Evolutionary conservation across 495 filamentous ascomycete genomes (phyloP).

Genomic region (Talaromyces borbonicus): DNA sequence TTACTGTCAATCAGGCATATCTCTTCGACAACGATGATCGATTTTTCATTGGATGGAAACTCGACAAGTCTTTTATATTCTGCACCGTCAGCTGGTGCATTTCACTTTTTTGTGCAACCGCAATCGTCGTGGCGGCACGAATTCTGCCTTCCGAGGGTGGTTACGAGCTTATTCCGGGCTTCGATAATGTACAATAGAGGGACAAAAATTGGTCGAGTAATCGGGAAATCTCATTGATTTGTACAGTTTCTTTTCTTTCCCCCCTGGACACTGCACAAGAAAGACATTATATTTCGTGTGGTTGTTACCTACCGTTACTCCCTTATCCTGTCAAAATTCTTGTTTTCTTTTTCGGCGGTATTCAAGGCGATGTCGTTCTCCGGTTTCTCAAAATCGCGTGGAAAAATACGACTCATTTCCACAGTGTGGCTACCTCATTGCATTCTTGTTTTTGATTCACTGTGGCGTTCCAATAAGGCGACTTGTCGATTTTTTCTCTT

Average conservation of each 20-base stretch:
- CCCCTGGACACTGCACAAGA: too few species aligned
- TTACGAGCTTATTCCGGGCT: conserved; percentile 64
- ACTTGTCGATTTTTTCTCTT: not conserved
- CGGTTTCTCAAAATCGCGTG: too few species aligned
- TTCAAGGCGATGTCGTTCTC: too few species aligned
- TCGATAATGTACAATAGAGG: not conserved
- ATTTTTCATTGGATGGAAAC: conserved; percentile 76
- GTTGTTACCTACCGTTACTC: too few species aligned
- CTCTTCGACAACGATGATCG: conserved; percentile 77
- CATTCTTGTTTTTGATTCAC: not conserved
- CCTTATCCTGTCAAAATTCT: too few species aligned
- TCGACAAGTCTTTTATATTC: conserved; percentile 69
- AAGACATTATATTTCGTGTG: too few species aligned
- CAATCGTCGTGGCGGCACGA: conserved; percentile 52
- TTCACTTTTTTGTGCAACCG: conserved; percentile 49
- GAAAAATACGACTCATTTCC: too few species aligned
- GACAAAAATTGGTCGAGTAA: not conserved
- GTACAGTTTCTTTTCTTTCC: too few species aligned
- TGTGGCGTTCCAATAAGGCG: not conserved
- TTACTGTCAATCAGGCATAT: conserved; percentile 53
- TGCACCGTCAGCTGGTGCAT: conserved; percentile 66
- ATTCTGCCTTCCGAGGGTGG: conserved; percentile 72
- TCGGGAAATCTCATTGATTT: not conserved
- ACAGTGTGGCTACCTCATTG: not conserved
- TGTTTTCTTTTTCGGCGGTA: too few species aligned